Evolutionary conservation across 345 rosid species (phyloP).

Genomic region (Lepidium aucheri): DNA sequence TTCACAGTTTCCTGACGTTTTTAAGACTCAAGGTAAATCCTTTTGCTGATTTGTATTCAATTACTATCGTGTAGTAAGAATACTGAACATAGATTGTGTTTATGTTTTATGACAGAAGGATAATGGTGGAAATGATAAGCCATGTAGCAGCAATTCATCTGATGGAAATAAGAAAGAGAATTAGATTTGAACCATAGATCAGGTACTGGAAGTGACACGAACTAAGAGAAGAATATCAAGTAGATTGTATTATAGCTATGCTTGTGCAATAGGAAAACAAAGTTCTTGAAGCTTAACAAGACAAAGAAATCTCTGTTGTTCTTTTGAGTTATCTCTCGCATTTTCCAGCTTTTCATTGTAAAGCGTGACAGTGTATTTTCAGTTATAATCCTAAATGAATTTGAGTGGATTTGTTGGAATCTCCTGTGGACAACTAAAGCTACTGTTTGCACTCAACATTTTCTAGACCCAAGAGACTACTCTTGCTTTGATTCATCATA

Average conservation of each 20-base stretch:
- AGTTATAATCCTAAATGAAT: too few relatives aligned
- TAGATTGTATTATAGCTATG: neutral
- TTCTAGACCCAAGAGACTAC: too few relatives aligned
- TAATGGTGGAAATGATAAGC: conserved; percentile 18
- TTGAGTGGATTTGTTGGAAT: conserved; percentile 19
- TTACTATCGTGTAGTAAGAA: neutral
- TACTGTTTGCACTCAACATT: conserved; percentile 4
- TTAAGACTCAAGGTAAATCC: neutral
- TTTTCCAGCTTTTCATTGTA: neutral
- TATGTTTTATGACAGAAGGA: conserved; percentile 26
- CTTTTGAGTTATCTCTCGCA: neutral
- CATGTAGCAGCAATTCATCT: conserved; percentile 22
- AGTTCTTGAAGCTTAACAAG: neutral
- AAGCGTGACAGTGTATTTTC: neutral
- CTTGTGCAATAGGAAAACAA: neutral
- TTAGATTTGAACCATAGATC: neutral
- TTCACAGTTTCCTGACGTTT: neutral
- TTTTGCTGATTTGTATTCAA: neutral
- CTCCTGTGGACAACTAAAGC: conserved; percentile 37
- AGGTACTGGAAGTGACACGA: neutral
- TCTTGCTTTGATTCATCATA: too few relatives aligned
- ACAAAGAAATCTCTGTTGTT: neutral
- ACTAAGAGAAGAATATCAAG: neutral
- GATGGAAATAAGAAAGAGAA: neutral
- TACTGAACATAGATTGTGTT: conserved; percentile 4